Evolutionary conservation across 306 rosid species (phyloP), one percentile per base, ranked within the genome.

Genomic region (apple (Malus domestica)): DNA sequence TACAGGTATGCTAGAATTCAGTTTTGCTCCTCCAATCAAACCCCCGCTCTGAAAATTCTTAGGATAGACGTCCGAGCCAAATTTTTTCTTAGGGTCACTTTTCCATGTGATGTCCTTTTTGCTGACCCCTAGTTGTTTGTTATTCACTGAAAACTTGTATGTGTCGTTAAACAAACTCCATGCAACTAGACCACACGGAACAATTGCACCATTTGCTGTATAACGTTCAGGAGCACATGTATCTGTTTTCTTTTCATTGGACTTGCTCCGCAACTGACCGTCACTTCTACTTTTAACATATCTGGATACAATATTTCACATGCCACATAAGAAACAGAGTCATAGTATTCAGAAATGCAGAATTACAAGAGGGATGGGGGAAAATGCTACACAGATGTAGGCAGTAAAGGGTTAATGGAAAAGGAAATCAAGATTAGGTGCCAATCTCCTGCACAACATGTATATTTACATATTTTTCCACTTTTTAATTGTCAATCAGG

Each of bases 81-180:
- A 93, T 81, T 89, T 93, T 2, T 63, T 67, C 19, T 18, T 62
- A 70, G 75, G 79, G 85, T 93, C 98, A 79, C 97, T 93, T 78
- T 80, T 82, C 98, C 98, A 93, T 51, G 97, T 88, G 40, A 93
- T 93, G 87, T 85, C 84, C 83, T 84, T 88, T 88, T 91, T 91
- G 92, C 70, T 88, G 79, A 93, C 86, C 40, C 38, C 76, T 58
- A 93, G 67, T 20, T 32, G 74, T 73, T 75, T 83, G 40, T 88
- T 81, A 68, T 87, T 85, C 79, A 71, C 67, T 40, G 88, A 83
- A 71, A 93, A 78, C 58, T 51, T 86, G 75, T 87, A 93, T 1
- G 96, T 93, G 86, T 93, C 98, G 69, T 93, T 93, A 80, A 91
- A 91, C 80, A 93, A 74, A 83, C 98, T 93, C 98, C 97, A 93